A percentile compares a stretch with the other conserved stretches of the same genome.
These are phyloP conservation scores for Cryomyces minteri DNA, from an alignment of 495 filamentous ascomycete species.

Conservation along the genomic window DNA sequence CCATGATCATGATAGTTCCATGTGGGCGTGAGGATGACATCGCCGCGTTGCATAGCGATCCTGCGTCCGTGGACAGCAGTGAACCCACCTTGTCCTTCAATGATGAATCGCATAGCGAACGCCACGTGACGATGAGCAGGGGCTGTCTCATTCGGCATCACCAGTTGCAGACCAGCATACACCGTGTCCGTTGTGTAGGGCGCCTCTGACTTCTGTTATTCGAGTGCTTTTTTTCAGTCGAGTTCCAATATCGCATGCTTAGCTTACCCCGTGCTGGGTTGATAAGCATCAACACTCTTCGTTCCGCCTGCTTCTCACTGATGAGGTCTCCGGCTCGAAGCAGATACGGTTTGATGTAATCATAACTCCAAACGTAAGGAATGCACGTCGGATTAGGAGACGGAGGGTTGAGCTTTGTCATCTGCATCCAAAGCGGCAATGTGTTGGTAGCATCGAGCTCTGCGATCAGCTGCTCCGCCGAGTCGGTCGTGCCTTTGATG, in stretches of 20 bases:
- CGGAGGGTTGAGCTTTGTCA: conserved; percentile 25
- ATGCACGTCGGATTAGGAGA: conserved; percentile 22
- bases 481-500: not conserved
- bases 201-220: conserved; percentile 7
- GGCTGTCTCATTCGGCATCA: conserved; percentile 30
- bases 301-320: conserved; percentile 25
- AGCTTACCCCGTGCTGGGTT: conserved; percentile 25
- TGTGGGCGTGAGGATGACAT: conserved; percentile 31
- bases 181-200: conserved; percentile 32
- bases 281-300: conserved; percentile 29
- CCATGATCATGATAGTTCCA: conserved; percentile 35
- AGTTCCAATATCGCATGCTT: not conserved
- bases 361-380: conserved; percentile 25
- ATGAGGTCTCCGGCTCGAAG: conserved; percentile 24
- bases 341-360: conserved; percentile 22
- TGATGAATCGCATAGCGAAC: conserved; percentile 33
- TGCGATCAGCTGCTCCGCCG: conserved; percentile 2
- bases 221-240: not conserved
- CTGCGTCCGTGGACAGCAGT: conserved; percentile 28
- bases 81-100: conserved; percentile 29
- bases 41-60: conserved; percentile 27
- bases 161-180: conserved; percentile 30
- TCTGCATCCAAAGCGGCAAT: conserved; percentile 26
- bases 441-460: conserved; percentile 7
- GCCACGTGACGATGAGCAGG: conserved; percentile 30